These are phyloP conservation scores for Rhizophora mangle DNA, from an alignment of 345 rosid genomes.

Conservation along the genomic window DNA sequence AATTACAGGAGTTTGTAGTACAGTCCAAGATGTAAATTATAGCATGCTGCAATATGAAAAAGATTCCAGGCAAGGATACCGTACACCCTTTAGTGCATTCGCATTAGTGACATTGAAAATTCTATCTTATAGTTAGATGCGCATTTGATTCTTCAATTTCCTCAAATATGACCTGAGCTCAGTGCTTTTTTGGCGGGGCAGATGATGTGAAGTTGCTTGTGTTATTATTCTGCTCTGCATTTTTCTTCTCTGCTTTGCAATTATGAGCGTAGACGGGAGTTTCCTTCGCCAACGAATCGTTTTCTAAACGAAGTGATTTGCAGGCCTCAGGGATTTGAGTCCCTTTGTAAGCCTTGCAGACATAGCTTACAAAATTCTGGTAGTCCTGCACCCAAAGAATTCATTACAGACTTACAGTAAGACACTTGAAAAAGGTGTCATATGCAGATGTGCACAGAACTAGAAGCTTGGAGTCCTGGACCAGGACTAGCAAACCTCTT, in stretches of 20 bases:
- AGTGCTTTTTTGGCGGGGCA: neutral
- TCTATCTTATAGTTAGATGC: neutral
- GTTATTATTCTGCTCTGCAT: neutral
- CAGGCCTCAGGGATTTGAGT: slow-evolving; percentile 48
- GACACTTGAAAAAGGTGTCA: neutral
- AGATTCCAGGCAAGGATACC: neutral
- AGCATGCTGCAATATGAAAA: too few species aligned
- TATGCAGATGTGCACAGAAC: neutral
- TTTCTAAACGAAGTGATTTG: slow-evolving; percentile 11
- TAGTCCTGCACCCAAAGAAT: slow-evolving; percentile 40
- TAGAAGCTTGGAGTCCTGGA: neutral
- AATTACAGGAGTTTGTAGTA: too few species aligned
- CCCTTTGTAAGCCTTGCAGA: slow-evolving; percentile 61
- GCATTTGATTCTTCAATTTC: neutral
- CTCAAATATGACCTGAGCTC: neutral
- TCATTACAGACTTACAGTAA: too few species aligned
- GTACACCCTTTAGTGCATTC: neutral
- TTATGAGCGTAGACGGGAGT: neutral
- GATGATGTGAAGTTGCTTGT: slow-evolving; percentile 9
- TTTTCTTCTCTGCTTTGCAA: too few species aligned
- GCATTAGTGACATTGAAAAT: neutral
- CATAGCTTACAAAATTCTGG: slow-evolving; percentile 40
- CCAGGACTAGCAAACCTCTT: slow-evolving; percentile 18
- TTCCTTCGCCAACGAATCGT: neutral
- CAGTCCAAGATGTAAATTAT: too few species aligned